Evolutionary conservation across 345 rosid genomes (phyloP), one percentile per base, ranked within the genome.

Genomic region (Bretschneidera sinensis): DNA sequence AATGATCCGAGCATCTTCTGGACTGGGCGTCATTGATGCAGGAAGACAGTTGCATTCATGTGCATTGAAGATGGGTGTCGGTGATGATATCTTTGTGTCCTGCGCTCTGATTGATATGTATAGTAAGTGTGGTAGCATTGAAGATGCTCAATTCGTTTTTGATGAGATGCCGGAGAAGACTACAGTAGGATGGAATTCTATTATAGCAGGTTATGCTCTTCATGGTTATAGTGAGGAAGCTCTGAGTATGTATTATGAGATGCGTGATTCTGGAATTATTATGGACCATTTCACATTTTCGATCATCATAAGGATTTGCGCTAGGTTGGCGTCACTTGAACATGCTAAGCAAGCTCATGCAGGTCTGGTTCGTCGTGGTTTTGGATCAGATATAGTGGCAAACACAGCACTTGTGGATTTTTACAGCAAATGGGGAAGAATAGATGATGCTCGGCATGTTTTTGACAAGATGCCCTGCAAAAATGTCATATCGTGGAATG

Each of bases 371-470:
- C 88, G 96, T 15, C 78, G 66, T 21, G 91, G 91, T 35, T 92
- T 80, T 68, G 86, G 87, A 60, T 73, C 77, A 5, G 96, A 92
- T 64, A 71, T 83, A 4, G 87, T 92, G 0, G 91, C 88, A 8
- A 86, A 77, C 65, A 81, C 98, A 0, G 83, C 91, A 15, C 92
- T 92, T 13, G 87, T 89, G 21, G 98, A 92, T 71, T 92, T 86
- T 48, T 92, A 92, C 60, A 80, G 98, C 86, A 92, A 92, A 84
- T 89, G 98, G 96, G 96, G 96, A 64, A 82, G 79, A 66, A 66
- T 91, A 69, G 87, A 91, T 72, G 72, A 85, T 63, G 98, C 98
- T 48, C 83, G 70, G 35, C 70, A 67, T 58, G 79, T 86, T 39
- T 91, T 91, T 71, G 79, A 88, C 73, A 65, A 62, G 65, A 80